phyloP scores from a whole-genome alignment of 305 asterid species.

The Fraxinus velutina region DNA sequence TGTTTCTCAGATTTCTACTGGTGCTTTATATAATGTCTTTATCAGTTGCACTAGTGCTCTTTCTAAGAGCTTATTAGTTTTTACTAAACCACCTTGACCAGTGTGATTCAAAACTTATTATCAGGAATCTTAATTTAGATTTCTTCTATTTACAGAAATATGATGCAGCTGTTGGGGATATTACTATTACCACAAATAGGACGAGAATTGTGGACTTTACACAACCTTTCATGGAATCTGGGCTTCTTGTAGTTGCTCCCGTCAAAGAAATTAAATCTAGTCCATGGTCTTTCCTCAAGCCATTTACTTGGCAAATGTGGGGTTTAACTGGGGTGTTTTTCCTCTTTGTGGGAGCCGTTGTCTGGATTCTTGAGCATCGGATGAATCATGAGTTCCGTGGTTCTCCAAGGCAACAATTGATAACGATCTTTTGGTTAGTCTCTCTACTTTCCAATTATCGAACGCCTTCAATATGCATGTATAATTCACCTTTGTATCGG shows the following conservation, averaged over 20 bases:
- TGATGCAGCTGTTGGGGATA: slow-evolving; percentile 61
- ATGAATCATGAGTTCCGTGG: slow-evolving; percentile 68
- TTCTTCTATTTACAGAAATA: slow-evolving; percentile 33
- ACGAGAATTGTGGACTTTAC: slow-evolving; percentile 57
- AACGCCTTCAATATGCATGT: background rate
- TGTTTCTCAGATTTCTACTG: background rate
- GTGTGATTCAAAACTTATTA: background rate
- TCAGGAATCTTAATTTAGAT: background rate
- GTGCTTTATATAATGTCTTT: background rate
- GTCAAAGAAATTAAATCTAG: slow-evolving; percentile 37
- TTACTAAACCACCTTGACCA: background rate
- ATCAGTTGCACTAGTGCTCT: background rate
- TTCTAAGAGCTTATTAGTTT: background rate
- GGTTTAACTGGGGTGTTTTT: slow-evolving; percentile 47
- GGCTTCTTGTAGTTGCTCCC: slow-evolving; percentile 55
- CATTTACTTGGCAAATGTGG: slow-evolving; percentile 60
- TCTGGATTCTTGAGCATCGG: slow-evolving; percentile 73
- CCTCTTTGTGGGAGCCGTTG: slow-evolving; percentile 51
- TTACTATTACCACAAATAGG: slow-evolving; percentile 54
- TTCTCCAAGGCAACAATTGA: slow-evolving; percentile 55
- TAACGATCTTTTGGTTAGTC: slow-evolving; percentile 28
- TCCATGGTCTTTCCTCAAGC: slow-evolving; percentile 58
- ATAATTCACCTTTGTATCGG: background rate
- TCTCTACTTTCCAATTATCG: background rate
- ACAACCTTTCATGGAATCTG: slow-evolving; percentile 50